Evolutionary conservation across 306 rosid species (phyloP), one percentile per base, ranked within the genome.

Genomic region (Malus asiatica): DNA sequence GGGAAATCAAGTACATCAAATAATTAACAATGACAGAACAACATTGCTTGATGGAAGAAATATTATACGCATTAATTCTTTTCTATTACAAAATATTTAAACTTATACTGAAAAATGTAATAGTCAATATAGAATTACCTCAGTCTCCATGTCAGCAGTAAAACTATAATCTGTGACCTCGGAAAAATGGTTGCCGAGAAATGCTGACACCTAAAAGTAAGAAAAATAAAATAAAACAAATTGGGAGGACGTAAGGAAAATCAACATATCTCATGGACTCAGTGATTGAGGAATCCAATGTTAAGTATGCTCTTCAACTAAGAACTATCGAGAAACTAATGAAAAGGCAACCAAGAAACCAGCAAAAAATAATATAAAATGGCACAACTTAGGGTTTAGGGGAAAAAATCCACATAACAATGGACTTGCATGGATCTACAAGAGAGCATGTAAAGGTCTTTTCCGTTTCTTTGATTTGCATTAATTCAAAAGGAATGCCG

Each of bases 141-240:
- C 99, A 35, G 86, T 87, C 86, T 96, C 99, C 99, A 96, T 96
- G 86, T 96, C 99, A 2, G 99, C 99, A 42, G 98, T 92, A 81
- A 96, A 96, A 86, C 92, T 86, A 76, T 92, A 92, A 83, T 96
- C 97, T 8, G 93, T 92, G 83, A 96, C 96, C 88, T 92, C 97
- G 7, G 98, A 87, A 77, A 96, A 96, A 89, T 92, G 90, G 83
- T 96, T 88, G 44, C 89, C 79, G 66, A 96, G 97, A 89, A 90
- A 96, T 61, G 98, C 98, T 16, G 99, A 96, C 77, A 96, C 99
- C 99, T 95, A 78, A 68, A 78, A 55, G 78, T 45, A 55, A 82
- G 74, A 85, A 62, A 73, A 78, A 65, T 35, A 35, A 70, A 81
- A 67, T 23, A 61, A 55, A 82, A 29, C 60, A 68, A 29, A 48